These are phyloP conservation scores for Tetrahymena elliotti DNA, from an alignment of 73 alveolate species.

Conservation along the genomic window DNA sequence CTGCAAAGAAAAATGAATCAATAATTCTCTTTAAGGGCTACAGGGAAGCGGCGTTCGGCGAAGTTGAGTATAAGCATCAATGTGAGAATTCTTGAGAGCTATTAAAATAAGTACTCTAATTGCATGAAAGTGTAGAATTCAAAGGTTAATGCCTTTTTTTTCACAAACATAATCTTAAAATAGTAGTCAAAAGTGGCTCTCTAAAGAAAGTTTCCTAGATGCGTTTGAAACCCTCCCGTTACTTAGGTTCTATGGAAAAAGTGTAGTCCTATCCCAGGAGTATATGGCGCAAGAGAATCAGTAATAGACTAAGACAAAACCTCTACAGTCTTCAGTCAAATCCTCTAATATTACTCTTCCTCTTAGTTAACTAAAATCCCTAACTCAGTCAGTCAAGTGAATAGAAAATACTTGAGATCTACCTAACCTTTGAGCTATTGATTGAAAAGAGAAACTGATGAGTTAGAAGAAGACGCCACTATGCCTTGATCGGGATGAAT, in stretches of 20 bases:
- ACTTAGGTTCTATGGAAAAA: not conserved
- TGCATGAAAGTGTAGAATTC: not conserved
- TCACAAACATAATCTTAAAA: not conserved
- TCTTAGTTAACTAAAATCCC: not conserved
- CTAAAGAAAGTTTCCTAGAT: not conserved
- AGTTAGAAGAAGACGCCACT: slow-evolving; percentile 2
- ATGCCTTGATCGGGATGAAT: not conserved
- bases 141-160: not conserved
- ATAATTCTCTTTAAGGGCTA: not conserved
- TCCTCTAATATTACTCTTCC: not conserved
- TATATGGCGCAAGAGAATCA: not conserved
- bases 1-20: not conserved
- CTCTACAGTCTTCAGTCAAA: not conserved
- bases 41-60: not conserved
- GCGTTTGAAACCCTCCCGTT: not conserved
- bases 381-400: not conserved
- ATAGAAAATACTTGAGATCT: not conserved
- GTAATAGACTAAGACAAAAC: not conserved
- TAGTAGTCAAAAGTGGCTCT: not conserved
- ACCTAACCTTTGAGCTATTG: not conserved
- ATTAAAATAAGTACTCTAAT: not conserved
- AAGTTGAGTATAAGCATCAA: not conserved
- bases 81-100: not conserved
- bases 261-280: slow-evolving; percentile 2
- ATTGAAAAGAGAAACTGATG: not conserved